phyloP scores from a whole-genome alignment of 2,329 filamentous ascomycete genomes.

The Penicillium concentricum region DNA sequence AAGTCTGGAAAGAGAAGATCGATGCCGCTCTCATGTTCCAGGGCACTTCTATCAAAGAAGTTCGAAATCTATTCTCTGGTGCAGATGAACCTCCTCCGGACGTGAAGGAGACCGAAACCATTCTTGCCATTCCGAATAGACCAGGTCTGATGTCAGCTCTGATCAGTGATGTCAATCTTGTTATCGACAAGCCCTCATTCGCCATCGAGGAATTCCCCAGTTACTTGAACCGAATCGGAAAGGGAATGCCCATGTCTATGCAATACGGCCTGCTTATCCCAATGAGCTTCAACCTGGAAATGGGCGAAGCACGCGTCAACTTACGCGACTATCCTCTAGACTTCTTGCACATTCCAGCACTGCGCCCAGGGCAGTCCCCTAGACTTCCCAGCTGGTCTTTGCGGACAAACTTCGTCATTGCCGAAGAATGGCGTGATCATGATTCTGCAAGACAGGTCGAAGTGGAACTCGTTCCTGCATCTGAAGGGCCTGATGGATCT shows the following conservation, averaged over 20 bases:
- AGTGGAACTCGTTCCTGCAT: slow-evolving; percentile 79
- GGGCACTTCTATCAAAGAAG: slow-evolving; percentile 71
- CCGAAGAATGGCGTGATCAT: slow-evolving; percentile 81
- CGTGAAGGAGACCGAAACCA: slow-evolving; percentile 75
- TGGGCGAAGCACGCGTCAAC: slow-evolving; percentile 84
- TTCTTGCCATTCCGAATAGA: slow-evolving; percentile 80
- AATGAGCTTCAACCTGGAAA: slow-evolving; percentile 82
- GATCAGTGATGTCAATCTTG: slow-evolving; percentile 80
- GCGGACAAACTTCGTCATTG: slow-evolving; percentile 89
- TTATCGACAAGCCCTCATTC: slow-evolving; percentile 91
- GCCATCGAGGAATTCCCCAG: slow-evolving; percentile 75
- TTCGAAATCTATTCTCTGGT: slow-evolving; percentile 78
- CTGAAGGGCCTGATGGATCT: slow-evolving; percentile 55
- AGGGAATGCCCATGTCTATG: slow-evolving; percentile 91
- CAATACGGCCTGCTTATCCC: slow-evolving; percentile 86
- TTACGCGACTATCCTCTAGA: slow-evolving; percentile 93
- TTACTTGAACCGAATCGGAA: slow-evolving; percentile 87
- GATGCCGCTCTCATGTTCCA: slow-evolving; percentile 71
- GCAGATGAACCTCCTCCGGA: slow-evolving; percentile 78
- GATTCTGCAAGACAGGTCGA: slow-evolving; percentile 77
- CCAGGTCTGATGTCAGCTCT: slow-evolving; percentile 78
- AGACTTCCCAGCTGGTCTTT: slow-evolving; percentile 79
- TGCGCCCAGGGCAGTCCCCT: slow-evolving; percentile 75
- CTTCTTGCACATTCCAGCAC: slow-evolving; percentile 80
- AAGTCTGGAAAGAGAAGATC: slow-evolving; percentile 90